These are phyloP conservation scores for Tilletia setariae DNA, from an alignment of 1,284 basidiomycete species.

Conservation along the genomic window DNA sequence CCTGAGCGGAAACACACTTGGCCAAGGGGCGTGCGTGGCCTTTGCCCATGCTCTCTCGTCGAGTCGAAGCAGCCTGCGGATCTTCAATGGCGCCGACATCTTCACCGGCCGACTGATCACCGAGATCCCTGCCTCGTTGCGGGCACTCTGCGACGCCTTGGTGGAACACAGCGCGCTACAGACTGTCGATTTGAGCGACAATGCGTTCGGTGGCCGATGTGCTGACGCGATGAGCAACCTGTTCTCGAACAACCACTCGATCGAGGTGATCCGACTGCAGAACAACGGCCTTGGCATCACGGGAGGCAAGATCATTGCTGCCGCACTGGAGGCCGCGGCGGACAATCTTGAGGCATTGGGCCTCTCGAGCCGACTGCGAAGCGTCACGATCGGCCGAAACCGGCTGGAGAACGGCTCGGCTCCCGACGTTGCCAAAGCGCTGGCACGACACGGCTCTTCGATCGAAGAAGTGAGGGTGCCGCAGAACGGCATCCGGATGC, in stretches of 20 bases:
- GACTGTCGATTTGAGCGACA: conserved; percentile 89
- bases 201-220: conserved; percentile 92
- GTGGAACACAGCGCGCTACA: conserved; percentile 74
- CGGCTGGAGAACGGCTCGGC: conserved; percentile 89
- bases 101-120: conserved; percentile 94
- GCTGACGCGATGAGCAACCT: conserved; percentile 92
- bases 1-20: conserved; percentile 92
- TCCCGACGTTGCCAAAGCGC: conserved; percentile 77
- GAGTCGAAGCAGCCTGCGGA: conserved; percentile 71
- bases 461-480: conserved; percentile 85
- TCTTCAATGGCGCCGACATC: conserved; percentile 71
- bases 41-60: conserved; percentile 75
- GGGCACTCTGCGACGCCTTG: conserved; percentile 82
- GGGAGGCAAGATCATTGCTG: conserved; percentile 80
- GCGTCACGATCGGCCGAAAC: conserved; percentile 89
- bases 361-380: conserved; percentile 69
- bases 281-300: conserved; percentile 96
- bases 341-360: conserved; percentile 67
- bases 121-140: conserved; percentile 87
- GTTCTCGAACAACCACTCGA: conserved; percentile 57
- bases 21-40: conserved; percentile 82
- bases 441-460: conserved; percentile 68
- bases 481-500: conserved; percentile 95
- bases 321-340: conserved; percentile 77
- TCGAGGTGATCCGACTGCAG: conserved; percentile 85